Evolutionary conservation across 1,139 yeast species (phyloP), one percentile per base, ranked within the genome.

Genomic region (Hyphopichia fennica): DNA sequence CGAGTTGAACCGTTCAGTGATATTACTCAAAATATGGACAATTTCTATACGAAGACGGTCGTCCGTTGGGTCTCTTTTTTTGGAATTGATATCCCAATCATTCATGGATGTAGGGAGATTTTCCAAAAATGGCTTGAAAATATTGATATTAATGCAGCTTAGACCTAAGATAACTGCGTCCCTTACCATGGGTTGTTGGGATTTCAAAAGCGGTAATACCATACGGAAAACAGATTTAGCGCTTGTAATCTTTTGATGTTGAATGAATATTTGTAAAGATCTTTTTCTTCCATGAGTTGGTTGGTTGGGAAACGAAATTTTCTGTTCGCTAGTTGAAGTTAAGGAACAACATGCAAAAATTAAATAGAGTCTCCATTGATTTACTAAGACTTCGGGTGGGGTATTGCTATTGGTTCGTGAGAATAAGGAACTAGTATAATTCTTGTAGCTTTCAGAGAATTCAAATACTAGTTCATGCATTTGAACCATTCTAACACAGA

Each of bases 311-410:
- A 84, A 67, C 65, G 90, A 49, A 69, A 70, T 63, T 78, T 72
- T 84, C 56, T 89, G 96, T 47, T 90, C 96, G 47, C 81, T 88
- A 0, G 97, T 90, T 0, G 95, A 81, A 0, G 99, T 95, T 50
- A 93, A 65, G 0, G 97, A 89, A 20, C 95, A 82, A 57, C 99
- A 93, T 0, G 96, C 97, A 48, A 90, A 95, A 38, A 93, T 86
- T 52, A 95, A 67, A 55, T 86, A 93, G 3, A 90, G 71, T 62
- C 88, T 82, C 96, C 96, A 89, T 57, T 89, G 96, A 46, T 87
- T 90, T 4, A 87, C 81, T 35, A 89, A 67, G 3, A 82, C 75
- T 55, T 88, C 96, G 0, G 95, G 87, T 3, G 87, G 84, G 1
- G 67, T 51, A 13, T 50, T 52, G 10, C 57, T 48, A 13, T 58